phyloP scores from a whole-genome alignment of 106 monocot species.

The Platanthera zijinensis region DNA sequence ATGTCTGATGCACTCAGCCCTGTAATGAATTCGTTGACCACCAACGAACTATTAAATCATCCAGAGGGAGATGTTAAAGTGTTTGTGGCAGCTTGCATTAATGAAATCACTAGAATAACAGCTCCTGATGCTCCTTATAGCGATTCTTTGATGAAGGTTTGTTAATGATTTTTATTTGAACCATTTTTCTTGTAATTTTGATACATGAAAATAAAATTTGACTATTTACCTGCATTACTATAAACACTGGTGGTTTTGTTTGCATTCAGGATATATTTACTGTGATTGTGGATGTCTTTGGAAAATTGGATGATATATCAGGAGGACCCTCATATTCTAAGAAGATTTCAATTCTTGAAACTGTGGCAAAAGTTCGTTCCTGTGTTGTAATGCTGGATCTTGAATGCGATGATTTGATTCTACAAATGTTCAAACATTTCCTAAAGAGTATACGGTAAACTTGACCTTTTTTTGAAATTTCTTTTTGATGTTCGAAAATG shows the following conservation, averaged over 20 bases:
- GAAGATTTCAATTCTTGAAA: constrained; percentile 75
- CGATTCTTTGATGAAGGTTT: constrained; percentile 80
- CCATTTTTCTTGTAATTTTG: not conserved
- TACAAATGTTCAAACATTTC: constrained; percentile 68
- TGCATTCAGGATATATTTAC: constrained; percentile 45
- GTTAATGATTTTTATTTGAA: not conserved
- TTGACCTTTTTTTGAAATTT: not conserved
- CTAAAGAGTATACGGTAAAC: constrained; percentile 57
- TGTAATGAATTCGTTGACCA: constrained; percentile 31
- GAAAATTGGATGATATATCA: constrained; percentile 46
- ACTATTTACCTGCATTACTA: not conserved
- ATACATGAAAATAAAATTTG: not conserved
- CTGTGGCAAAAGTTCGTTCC: constrained; percentile 73
- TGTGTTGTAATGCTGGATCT: constrained; percentile 90
- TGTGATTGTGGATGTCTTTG: constrained; percentile 63
- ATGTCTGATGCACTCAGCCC: constrained; percentile 45
- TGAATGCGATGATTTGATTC: constrained; percentile 71
- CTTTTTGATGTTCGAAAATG: not conserved
- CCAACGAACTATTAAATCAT: constrained; percentile 44
- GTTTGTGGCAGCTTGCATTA: constrained; percentile 52
- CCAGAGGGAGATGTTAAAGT: constrained; percentile 47
- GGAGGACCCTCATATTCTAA: constrained; percentile 39
- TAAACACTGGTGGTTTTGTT: not conserved
- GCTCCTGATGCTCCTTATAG: constrained; percentile 79
- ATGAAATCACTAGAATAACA: constrained; percentile 84